phyloP scores from a whole-genome alignment of 108 stramenopile genomes.

The Schizochytrium sp. region DNA sequence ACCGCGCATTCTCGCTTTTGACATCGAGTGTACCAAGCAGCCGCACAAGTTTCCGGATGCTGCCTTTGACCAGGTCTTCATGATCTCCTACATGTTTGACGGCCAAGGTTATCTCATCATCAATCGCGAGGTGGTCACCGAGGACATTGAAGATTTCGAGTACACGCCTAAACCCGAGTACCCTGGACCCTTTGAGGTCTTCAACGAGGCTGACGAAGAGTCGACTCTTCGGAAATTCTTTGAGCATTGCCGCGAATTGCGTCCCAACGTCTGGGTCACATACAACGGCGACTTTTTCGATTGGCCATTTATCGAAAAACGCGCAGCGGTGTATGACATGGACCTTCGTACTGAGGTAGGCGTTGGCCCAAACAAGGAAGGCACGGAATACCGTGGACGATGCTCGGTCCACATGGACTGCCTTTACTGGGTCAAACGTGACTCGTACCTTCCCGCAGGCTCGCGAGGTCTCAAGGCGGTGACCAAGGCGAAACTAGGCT shows the following conservation, averaged over 20 bases:
- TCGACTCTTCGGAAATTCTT: slow-evolving; percentile 71
- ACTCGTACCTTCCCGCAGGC: slow-evolving; percentile 96
- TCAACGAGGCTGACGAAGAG: slow-evolving; percentile 80
- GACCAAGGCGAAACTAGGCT: slow-evolving; percentile 94
- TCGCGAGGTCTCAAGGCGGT: slow-evolving; percentile 96
- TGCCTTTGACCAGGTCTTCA: slow-evolving; percentile 83
- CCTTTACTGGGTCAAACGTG: slow-evolving; percentile 95
- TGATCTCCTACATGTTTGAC: slow-evolving; percentile 99
- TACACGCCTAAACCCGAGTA: slow-evolving; percentile 92
- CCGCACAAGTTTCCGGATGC: slow-evolving; percentile 97
- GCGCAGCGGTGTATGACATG: slow-evolving; percentile 73
- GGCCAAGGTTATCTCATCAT: slow-evolving; percentile 82
- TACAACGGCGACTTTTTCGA: slow-evolving; percentile 99
- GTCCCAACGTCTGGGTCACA: slow-evolving; percentile 92
- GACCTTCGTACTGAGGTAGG: slow-evolving; percentile 76
- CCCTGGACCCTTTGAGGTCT: slow-evolving; percentile 89
- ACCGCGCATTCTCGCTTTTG: slow-evolving; percentile 86
- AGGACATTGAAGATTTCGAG: slow-evolving; percentile 90
- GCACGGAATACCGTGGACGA: slow-evolving; percentile 41
- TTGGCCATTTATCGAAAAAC: slow-evolving; percentile 86
- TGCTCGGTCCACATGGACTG: slow-evolving; percentile 82
- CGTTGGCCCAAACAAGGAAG: slow-evolving; percentile 41
- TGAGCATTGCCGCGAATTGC: slow-evolving; percentile 59
- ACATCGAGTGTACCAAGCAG: slow-evolving; percentile 97
- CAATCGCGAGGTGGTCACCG: slow-evolving; percentile 72